Percentiles rank a stretch among this genome's conserved stretches.
Evolutionary conservation across 345 rosid genomes (phyloP).

Genomic region (Lenwebbia sp.): DNA sequence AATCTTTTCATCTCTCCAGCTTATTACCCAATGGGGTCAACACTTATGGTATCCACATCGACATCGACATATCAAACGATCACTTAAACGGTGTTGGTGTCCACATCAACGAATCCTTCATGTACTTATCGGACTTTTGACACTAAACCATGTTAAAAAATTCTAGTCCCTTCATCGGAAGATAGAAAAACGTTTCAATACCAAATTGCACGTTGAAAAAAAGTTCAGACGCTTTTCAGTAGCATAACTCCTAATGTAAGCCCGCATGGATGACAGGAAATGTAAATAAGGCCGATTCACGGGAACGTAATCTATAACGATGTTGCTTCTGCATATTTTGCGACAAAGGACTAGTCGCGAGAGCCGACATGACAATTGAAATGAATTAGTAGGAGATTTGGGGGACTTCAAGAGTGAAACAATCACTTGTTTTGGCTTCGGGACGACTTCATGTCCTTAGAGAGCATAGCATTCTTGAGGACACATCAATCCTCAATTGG

Average conservation of each 20-base stretch:
- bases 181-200: no score
- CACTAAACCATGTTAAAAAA: no score
- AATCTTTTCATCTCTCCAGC: no score
- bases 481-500: not conserved
- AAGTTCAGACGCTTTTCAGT: not conserved
- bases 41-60: no score
- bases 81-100: no score
- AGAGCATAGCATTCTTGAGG: not conserved
- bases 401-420: not conserved
- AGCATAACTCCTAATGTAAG: not conserved
- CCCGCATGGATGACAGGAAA: not conserved
- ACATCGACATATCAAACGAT: no score
- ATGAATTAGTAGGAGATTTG: not conserved
- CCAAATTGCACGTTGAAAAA: not conserved
- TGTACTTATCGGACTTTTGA: no score
- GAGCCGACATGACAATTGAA: not conserved
- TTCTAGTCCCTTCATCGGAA: no score
- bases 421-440: not conserved
- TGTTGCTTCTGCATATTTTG: not conserved
- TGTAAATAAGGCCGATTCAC: not conserved
- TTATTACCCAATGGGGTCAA: no score
- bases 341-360: not conserved
- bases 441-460: not conserved
- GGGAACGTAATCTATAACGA: not conserved
- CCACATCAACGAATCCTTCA: no score